Percentiles rank a stretch among this genome's conserved stretches.
phyloP scores from a whole-genome alignment of 495 filamentous ascomycete genomes.

The Daldinia childiae region DNA sequence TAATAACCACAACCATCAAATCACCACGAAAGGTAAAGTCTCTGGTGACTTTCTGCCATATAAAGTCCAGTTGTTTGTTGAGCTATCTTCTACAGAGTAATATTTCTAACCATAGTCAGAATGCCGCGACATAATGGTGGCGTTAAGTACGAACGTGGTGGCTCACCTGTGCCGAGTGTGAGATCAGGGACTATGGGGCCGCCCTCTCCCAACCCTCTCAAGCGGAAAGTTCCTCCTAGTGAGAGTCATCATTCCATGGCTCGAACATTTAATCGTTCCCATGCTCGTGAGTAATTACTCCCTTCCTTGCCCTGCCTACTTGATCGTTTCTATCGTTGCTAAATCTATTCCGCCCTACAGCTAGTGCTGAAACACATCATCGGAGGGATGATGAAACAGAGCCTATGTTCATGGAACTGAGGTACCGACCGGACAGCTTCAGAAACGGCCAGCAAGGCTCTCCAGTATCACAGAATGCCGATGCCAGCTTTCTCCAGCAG shows the following conservation, averaged over 20 bases:
- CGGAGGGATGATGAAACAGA: slow-evolving; percentile 39
- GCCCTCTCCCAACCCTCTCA: slow-evolving; percentile 25
- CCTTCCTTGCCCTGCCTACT: not conserved
- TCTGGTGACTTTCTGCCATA: not conserved
- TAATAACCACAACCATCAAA: not conserved
- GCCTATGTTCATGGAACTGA: slow-evolving; percentile 44
- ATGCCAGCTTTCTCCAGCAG: slow-evolving; percentile 42
- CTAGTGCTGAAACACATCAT: slow-evolving; percentile 40
- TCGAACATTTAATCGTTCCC: slow-evolving; percentile 34
- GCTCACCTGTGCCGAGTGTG: slow-evolving; percentile 21
- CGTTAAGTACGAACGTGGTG: slow-evolving; percentile 29
- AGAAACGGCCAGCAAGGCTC: slow-evolving; percentile 22
- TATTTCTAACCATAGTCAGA: slow-evolving; percentile 2
- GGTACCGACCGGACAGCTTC: slow-evolving; percentile 20
- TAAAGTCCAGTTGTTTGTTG: not conserved
- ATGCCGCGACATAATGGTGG: not conserved
- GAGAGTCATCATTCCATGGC: slow-evolving; percentile 25
- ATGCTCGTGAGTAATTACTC: slow-evolving; percentile 42
- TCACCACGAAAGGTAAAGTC: not conserved
- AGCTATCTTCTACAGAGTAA: not conserved
- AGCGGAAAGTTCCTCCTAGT: slow-evolving; percentile 25
- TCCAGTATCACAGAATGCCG: slow-evolving; percentile 41
- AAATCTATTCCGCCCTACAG: slow-evolving; percentile 17
- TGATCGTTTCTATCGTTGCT: not conserved
- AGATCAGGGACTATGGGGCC: slow-evolving; percentile 39